A percentile compares a stretch with the other conserved stretches of the same genome.
Evolutionary conservation across 768 basidiomycete genomes (phyloP).

Genomic region (Pulveroboletus frians): DNA sequence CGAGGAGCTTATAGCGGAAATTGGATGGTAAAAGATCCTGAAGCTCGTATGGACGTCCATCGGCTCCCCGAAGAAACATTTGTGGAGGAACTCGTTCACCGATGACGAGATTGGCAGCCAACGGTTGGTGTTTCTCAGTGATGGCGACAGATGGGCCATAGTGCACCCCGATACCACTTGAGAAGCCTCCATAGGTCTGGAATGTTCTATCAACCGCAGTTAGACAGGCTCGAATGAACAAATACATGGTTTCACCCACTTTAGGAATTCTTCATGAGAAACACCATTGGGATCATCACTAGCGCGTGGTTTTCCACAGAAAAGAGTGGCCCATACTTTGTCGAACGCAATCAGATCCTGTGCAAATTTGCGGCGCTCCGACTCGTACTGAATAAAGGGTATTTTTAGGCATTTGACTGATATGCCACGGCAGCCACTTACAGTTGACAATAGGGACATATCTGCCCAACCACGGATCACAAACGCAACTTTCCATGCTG

Average conservation of each 20-base stretch:
- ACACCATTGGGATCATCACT: constrained; percentile 34
- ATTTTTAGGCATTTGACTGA: not conserved
- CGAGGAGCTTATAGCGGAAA: constrained; percentile 44
- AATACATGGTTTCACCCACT: constrained; percentile 22
- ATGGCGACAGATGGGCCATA: constrained; percentile 40
- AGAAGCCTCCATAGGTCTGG: constrained; percentile 42
- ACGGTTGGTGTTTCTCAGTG: constrained; percentile 30
- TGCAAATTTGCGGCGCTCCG: constrained; percentile 49
- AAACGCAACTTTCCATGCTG: constrained; percentile 50
- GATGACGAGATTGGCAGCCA: constrained; percentile 37
- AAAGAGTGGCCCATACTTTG: constrained; percentile 45
- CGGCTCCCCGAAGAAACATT: constrained; percentile 42
- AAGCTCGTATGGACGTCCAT: constrained; percentile 42
- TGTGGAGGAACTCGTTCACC: constrained; percentile 51
- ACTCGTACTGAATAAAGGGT: constrained; percentile 38
- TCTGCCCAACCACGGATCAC: constrained; percentile 47
- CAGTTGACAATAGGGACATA: constrained; percentile 41
- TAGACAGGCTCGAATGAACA: not conserved
- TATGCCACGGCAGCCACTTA: constrained; percentile 19
- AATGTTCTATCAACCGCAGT: constrained; percentile 33
- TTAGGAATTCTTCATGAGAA: constrained; percentile 41
- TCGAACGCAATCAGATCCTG: constrained; percentile 53
- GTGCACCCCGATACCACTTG: constrained; percentile 46
- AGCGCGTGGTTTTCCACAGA: constrained; percentile 48
- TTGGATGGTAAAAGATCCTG: constrained; percentile 48